A percentile compares a stretch with the other conserved stretches of the same genome.
Conservation (phyloP, 1,284 basidiomycete species). For the Trametes pubescens region DNA sequence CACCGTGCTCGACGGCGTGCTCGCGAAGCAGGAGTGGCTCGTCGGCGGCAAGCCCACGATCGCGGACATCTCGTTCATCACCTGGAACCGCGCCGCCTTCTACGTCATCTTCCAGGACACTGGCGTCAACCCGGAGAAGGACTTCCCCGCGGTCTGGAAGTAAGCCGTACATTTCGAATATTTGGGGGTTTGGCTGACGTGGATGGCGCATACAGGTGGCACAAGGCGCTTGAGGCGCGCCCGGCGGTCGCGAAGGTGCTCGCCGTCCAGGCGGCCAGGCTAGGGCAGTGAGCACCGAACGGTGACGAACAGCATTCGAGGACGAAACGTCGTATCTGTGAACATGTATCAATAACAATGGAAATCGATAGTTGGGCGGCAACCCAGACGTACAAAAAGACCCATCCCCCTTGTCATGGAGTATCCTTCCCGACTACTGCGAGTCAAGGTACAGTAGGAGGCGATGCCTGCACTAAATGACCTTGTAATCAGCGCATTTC, state of each 20-base stretch:
- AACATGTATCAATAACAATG: conserved; percentile 5
- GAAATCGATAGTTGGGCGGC: neutral
- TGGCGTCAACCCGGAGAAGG: conserved; percentile 24
- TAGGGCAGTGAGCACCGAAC: neutral
- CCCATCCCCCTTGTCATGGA: neutral
- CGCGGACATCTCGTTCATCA: conserved; percentile 37
- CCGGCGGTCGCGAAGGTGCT: conserved; percentile 16
- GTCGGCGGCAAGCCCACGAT: conserved; percentile 37
- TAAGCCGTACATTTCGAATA: conserved; percentile 2
- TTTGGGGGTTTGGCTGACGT: neutral
- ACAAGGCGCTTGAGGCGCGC: conserved; percentile 20
- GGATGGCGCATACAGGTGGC: conserved; percentile 16
- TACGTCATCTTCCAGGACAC: conserved; percentile 20
- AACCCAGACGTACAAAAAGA: neutral
- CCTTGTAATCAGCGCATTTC: too few species aligned
- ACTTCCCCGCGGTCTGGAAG: conserved; percentile 32
- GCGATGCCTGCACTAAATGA: too few species aligned
- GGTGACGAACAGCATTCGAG: neutral
- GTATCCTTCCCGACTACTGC: too few species aligned
- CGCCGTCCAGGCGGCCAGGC: conserved; percentile 8
- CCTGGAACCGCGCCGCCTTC: conserved; percentile 32
- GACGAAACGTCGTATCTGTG: neutral
- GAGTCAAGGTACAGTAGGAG: too few species aligned
- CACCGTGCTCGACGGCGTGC: conserved; percentile 43
- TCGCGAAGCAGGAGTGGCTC: conserved; percentile 35